phyloP scores from a whole-genome alignment of 805 yeast genomes.

The Candida oleophila region DNA sequence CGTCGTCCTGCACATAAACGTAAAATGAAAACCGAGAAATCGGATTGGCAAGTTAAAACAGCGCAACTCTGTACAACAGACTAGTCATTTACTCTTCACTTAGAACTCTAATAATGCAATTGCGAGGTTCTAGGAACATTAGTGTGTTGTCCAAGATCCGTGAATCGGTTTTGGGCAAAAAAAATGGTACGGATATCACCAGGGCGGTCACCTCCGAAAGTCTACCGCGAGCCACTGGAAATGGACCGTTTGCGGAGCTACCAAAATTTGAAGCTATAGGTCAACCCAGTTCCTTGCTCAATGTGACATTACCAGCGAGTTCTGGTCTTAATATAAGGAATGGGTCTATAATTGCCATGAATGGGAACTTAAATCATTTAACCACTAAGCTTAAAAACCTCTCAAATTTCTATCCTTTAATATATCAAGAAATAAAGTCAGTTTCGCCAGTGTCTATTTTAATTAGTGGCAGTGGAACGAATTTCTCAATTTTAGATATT shows the following conservation, averaged over 20 bases:
- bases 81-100: too few relatives aligned
- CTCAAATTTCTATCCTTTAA: slow-evolving; percentile 1
- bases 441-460: slow-evolving; percentile 19
- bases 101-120: neutral
- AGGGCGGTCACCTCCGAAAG: slow-evolving; percentile 3
- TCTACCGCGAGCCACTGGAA: slow-evolving; percentile 40
- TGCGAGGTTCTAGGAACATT: neutral
- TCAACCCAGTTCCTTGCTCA: slow-evolving; percentile 33
- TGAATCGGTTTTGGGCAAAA: slow-evolving; percentile 1
- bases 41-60: neutral
- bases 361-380: slow-evolving; percentile 37
- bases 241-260: slow-evolving; percentile 46
- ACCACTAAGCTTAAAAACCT: slow-evolving; percentile 9
- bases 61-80: too few relatives aligned
- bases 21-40: neutral
- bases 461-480: slow-evolving; percentile 28
- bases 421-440: slow-evolving; percentile 3
- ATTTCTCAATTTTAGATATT: slow-evolving; percentile 37
- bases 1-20: neutral
- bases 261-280: slow-evolving; percentile 45
- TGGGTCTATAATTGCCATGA: slow-evolving; percentile 43
- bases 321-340: slow-evolving; percentile 35
- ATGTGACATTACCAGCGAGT: slow-evolving; percentile 44
- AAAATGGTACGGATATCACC: neutral
- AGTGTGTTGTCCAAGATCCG: slow-evolving; percentile 1